Conservation (phyloP, 768 basidiomycete species). For the Boletus reticuloceps region DNA sequence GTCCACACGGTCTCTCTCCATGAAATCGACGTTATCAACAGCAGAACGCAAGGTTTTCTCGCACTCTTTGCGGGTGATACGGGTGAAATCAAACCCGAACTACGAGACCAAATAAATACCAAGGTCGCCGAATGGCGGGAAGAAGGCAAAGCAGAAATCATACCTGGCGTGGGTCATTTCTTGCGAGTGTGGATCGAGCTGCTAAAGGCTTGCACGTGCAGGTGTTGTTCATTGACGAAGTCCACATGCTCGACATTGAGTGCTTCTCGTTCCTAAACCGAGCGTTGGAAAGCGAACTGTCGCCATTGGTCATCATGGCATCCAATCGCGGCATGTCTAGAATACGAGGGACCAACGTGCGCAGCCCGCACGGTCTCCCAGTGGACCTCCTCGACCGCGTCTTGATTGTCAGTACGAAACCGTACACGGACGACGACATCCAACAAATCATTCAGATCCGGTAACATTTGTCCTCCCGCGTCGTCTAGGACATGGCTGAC, state of each 20-base stretch:
- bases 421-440: slow-evolving; percentile 81
- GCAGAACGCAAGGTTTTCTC: slow-evolving; percentile 96
- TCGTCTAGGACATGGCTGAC: slow-evolving; percentile 1
- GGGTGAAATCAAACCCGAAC: slow-evolving; percentile 96
- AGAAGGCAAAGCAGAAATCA: slow-evolving; percentile 97
- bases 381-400: slow-evolving; percentile 94
- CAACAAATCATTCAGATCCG: slow-evolving; percentile 91
- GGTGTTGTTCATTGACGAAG: slow-evolving; percentile 99
- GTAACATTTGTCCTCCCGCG: slow-evolving; percentile 32
- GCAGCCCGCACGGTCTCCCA: slow-evolving; percentile 92
- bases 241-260: slow-evolving; percentile 99
- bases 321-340: slow-evolving; percentile 93
- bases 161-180: slow-evolving; percentile 75
- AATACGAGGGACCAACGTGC: slow-evolving; percentile 93
- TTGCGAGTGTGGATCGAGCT: not conserved
- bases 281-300: slow-evolving; percentile 89
- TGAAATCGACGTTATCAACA: slow-evolving; percentile 99
- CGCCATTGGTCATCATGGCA: slow-evolving; percentile 97
- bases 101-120: slow-evolving; percentile 93
- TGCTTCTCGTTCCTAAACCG: slow-evolving; percentile 99
- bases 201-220: slow-evolving; percentile 26
- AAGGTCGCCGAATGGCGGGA: slow-evolving; percentile 98
- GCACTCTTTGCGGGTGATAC: slow-evolving; percentile 95
- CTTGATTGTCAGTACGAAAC: slow-evolving; percentile 90
- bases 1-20: slow-evolving; percentile 97